Base-by-base conservation (phyloP, 352 stramenopile genomes). In the Elongisporangium anandrum region DNA sequence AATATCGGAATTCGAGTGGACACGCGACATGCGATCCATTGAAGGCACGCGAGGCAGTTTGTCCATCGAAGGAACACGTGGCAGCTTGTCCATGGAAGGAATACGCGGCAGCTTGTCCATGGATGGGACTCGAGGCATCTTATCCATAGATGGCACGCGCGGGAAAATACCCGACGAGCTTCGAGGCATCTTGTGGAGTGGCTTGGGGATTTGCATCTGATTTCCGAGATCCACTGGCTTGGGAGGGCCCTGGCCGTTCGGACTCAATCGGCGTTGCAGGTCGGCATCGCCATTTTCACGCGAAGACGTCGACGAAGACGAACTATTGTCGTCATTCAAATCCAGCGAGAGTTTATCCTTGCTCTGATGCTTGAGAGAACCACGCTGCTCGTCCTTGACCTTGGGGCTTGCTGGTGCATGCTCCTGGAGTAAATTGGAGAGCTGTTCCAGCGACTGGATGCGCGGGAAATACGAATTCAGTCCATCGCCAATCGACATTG, bases 131-230 rank as follows among this genome's bases (percentile, higher is more conserved):
- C 61, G 56, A 13, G 68, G 69, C 21, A 84, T 52, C 29, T 78
- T 79, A 55, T 85, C 73, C 61, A 90, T 82, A 6, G 85, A 94
- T 19, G 79, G 78, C 48, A 90, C 75, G 45, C 85, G 82, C 17
- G 85, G 85, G 56, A 94, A 92, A 34, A 90, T 92, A 10, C 82
- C 82, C 13, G 82, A 92, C 29, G 81, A 89, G 60, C 75, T 90
- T 9, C 83, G 80, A 19, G 79, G 80, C 74, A 90, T 89, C 68
- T 92, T 92, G 70, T 70, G 86, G 54, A 90, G 61, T 16, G 80
- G 77, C 65, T 92, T 92, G 34, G 81, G 81, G 34, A 83, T 80
- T 63, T 87, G 77, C 22, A 87, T 87, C 51, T 88, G 81, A 57
- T 87, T 90, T 8, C 70, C 73, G 64, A 77, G 58, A 64, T 69